Base-by-base conservation (phyloP, 2,329 filamentous ascomycete species). In the Colletotrichum graminicola region DNA sequence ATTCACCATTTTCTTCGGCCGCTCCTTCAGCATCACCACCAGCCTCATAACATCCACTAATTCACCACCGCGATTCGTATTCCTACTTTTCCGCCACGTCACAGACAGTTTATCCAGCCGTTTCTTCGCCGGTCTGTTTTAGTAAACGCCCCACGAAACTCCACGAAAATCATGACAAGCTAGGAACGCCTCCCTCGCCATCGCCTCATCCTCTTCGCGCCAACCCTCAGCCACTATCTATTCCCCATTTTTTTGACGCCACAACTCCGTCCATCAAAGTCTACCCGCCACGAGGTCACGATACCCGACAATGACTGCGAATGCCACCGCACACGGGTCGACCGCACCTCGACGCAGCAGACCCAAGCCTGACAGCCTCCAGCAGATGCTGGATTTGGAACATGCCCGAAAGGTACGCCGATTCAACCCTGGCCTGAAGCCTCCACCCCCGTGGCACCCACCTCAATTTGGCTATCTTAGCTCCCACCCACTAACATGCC, bases 331-430 rank as follows among this genome's bases (percentile, higher is more conserved):
- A 51, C 57, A 43, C 39, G 63, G 61, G 8, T 51, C 62, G 55
- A 55, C 43, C 18, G 45, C 64, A 36, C 62, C 57, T 29, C 56
- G 32, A 11, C 52, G 47, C 43, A 47, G 43, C 23, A 68, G 55
- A 4, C n/a, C 36, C n/a, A 39, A 66, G 54, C 68, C 69, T 68
- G 66, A 69, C 60, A 88, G 84, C 78, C 84, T 90, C 74, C 84
- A 89, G 77, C 84, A 82, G 71, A 90, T 90, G 88, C 82, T 90
- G 60, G 87, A 90, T 75, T 79, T 90, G 62, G 89, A 90, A 76
- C 88, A 86, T 76, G 83, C 83, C 77, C 84, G 82, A 78, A 89
- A 88, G 86, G 89, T 90, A 82, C 82, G 72, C 41, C 57, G 39
- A 65, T 63, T 59, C 62, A 23, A 67, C 52, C 65, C 56, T 64